Evolutionary conservation across 179 eudicot genomes (phyloP).

Genomic region (Carnegiea gigantea): DNA sequence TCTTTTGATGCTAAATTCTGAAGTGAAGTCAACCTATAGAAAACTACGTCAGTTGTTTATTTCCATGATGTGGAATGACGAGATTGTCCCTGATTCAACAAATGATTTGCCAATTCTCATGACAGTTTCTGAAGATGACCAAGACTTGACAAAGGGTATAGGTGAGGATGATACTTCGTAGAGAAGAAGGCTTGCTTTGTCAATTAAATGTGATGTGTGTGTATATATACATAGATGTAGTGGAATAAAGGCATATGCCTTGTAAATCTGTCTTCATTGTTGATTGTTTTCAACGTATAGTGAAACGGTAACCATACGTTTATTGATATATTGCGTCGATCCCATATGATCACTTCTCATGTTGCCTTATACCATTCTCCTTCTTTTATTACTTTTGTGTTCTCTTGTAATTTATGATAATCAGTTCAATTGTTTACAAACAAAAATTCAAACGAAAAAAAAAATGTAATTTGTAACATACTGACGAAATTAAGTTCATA

Average conservation of each 20-base stretch:
- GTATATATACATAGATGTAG: neutral
- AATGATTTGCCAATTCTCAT: neutral
- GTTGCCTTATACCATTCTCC: too few relatives aligned
- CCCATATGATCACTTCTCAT: neutral
- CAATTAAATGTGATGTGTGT: neutral
- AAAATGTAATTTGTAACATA: too few relatives aligned
- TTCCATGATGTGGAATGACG: conserved; percentile 25
- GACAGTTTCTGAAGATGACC: neutral
- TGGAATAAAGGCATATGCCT: neutral
- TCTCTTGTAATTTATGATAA: too few relatives aligned
- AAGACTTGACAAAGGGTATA: neutral
- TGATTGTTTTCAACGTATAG: neutral
- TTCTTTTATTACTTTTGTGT: too few relatives aligned
- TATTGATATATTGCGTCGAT: neutral
- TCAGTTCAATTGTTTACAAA: too few relatives aligned
- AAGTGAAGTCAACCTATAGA: conserved; percentile 25
- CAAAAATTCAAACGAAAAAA: too few relatives aligned
- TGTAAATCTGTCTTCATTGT: neutral
- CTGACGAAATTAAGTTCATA: too few relatives aligned
- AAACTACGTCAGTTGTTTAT: conserved; percentile 24
- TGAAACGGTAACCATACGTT: neutral
- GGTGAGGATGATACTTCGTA: neutral
- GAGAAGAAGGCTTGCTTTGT: neutral
- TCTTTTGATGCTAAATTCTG: conserved; percentile 17
- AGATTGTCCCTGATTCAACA: neutral